A percentile compares a stretch with the other conserved stretches of the same genome.
Evolutionary conservation across 495 filamentous ascomycete genomes (phyloP).

Genomic region (Trichoderma erinaceum): DNA sequence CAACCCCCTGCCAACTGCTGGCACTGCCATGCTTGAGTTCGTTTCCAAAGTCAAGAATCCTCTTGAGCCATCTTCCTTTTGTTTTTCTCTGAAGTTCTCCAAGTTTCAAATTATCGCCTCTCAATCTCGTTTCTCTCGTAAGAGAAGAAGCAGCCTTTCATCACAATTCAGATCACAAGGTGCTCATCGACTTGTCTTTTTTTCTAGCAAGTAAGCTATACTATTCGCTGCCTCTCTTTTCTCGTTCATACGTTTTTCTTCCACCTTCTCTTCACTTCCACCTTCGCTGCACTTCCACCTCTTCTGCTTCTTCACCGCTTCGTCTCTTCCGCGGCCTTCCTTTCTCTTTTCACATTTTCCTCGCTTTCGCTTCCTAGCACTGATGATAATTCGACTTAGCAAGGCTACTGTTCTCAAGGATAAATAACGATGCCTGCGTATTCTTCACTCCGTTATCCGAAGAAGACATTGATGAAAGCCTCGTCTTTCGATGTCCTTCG

Average conservation of each 20-base stretch:
- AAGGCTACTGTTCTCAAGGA: background rate
- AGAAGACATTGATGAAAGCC: background rate
- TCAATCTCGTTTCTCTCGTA: too few relatives aligned
- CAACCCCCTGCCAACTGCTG: background rate
- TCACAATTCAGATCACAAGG: too few relatives aligned
- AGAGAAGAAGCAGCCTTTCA: too few relatives aligned
- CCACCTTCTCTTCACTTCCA: background rate
- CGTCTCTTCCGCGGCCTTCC: background rate
- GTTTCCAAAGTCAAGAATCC: background rate
- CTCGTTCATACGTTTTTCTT: background rate
- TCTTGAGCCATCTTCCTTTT: background rate
- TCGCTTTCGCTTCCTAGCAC: background rate
- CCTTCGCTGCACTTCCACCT: background rate
- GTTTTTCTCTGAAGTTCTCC: background rate
- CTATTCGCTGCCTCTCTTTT: background rate
- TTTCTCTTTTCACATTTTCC: background rate
- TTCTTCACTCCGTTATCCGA: background rate
- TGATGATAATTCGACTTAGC: background rate
- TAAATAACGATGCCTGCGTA: background rate
- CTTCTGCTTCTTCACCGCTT: background rate
- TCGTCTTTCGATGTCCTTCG: conserved; percentile 4
- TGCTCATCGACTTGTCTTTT: too few relatives aligned
- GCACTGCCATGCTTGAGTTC: background rate
- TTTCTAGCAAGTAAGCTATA: too few relatives aligned
- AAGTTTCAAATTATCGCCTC: too few relatives aligned